phyloP scores from a whole-genome alignment of 352 stramenopile genomes.

The Globisporangium sylvaticum region DNA sequence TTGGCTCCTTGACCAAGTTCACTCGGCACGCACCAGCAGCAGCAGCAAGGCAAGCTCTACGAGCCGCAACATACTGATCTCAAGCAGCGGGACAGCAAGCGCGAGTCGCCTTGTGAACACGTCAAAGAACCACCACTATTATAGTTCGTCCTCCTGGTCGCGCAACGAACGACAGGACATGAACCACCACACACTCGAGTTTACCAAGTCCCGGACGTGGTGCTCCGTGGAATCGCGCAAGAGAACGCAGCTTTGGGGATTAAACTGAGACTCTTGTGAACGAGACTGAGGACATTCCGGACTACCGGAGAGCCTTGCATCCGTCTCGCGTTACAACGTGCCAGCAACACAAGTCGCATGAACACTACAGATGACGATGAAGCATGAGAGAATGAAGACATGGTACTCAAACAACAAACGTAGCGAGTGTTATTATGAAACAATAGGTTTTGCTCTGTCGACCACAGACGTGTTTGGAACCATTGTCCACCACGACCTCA shows the following conservation, averaged over 20 bases:
- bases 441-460: conserved; percentile 42
- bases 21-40: neutral
- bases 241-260: neutral
- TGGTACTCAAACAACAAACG: conserved; percentile 9
- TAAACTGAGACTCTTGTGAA: neutral
- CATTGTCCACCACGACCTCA: neutral
- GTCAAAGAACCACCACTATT: too few relatives aligned
- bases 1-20: neutral
- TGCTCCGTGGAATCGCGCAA: neutral
- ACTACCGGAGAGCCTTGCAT: neutral
- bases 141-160: too few relatives aligned
- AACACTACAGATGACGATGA: neutral
- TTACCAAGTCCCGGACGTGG: neutral
- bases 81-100: too few relatives aligned
- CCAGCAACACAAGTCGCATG: neutral
- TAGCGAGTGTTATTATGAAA: conserved; percentile 4
- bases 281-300: neutral
- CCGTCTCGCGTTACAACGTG: too few relatives aligned
- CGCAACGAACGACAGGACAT: neutral
- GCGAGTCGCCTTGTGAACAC: too few relatives aligned
- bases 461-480: conserved; percentile 22
- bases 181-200: neutral
- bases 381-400: neutral
- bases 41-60: neutral
- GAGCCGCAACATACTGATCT: too few relatives aligned